A percentile compares a stretch with the other conserved stretches of the same genome.
These are phyloP conservation scores for Schizophyllum commune DNA, from an alignment of 1,284 basidiomycete genomes.

Conservation along the genomic window DNA sequence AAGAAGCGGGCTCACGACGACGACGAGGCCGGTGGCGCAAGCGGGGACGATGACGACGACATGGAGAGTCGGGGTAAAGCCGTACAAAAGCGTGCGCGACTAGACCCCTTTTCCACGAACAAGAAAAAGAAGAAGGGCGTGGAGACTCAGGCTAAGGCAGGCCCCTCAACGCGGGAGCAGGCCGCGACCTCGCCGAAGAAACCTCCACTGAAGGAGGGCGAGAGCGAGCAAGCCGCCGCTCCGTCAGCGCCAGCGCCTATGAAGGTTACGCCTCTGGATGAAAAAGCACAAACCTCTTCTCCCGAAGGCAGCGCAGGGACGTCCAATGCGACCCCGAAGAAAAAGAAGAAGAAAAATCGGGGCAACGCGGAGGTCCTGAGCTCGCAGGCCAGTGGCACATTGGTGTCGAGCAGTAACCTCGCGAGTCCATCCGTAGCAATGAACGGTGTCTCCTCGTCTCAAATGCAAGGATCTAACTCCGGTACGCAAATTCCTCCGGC, in stretches of 20 bases:
- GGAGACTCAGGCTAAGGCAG: constrained; percentile 1
- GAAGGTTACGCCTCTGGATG: no score
- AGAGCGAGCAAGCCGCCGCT: no score
- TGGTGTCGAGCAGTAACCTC: no score
- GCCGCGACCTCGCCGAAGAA: not conserved
- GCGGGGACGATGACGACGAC: constrained; percentile 35
- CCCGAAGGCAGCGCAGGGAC: not conserved
- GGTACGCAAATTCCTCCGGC: no score
- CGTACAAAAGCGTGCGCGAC: constrained; percentile 47
- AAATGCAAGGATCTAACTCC: no score
- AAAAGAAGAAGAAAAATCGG: constrained; percentile 12
- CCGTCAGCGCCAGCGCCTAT: no score
- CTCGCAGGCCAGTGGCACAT: not conserved
- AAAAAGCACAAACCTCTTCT: no score
- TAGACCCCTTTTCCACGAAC: constrained; percentile 44
- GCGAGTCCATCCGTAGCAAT: no score
- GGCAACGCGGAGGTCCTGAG: not conserved
- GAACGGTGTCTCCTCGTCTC: no score
- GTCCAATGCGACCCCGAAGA: constrained; percentile 6
- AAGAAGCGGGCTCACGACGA: constrained; percentile 41
- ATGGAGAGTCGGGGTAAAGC: constrained; percentile 49
- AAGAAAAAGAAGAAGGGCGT: constrained; percentile 28
- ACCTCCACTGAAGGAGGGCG: not conserved
- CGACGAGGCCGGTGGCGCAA: constrained; percentile 17
- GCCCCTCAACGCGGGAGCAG: not conserved